Evolutionary conservation across 805 yeast species (phyloP).

Genomic region (Tetrapisispora arboricola): DNA sequence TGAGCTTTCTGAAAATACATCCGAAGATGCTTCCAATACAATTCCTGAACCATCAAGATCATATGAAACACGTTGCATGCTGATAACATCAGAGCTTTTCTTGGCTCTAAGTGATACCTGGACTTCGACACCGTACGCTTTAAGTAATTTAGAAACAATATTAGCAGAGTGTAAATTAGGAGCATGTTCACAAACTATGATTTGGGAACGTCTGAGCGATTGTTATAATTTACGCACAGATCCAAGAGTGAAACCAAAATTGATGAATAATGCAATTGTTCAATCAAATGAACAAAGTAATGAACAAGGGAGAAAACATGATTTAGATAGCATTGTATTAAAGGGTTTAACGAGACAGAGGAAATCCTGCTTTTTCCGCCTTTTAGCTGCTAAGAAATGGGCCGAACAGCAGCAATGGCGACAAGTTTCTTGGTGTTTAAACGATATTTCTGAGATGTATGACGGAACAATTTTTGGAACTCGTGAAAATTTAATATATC

Average conservation of each 20-base stretch:
- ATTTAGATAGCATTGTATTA: slow-evolving; percentile 27
- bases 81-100: slow-evolving; percentile 64
- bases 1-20: neutral
- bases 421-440: slow-evolving; percentile 25
- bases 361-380: slow-evolving; percentile 67
- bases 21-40: slow-evolving; percentile 44
- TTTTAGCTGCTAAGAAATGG: slow-evolving; percentile 70
- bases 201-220: slow-evolving; percentile 44
- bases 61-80: slow-evolving; percentile 57
- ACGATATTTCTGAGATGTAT: slow-evolving; percentile 27
- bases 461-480: slow-evolving; percentile 11
- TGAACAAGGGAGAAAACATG: neutral
- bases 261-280: neutral
- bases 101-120: slow-evolving; percentile 33
- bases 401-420: slow-evolving; percentile 29
- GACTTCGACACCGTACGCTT: slow-evolving; percentile 34
- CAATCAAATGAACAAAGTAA: neutral
- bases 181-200: slow-evolving; percentile 37
- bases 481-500: slow-evolving; percentile 16
- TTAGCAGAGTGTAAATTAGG: slow-evolving; percentile 38
- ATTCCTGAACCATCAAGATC: slow-evolving; percentile 29
- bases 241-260: slow-evolving; percentile 27
- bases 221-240: slow-evolving; percentile 38
- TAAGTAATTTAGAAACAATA: slow-evolving; percentile 37
- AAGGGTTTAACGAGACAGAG: slow-evolving; percentile 54